phyloP scores from a whole-genome alignment of 1,284 basidiomycete genomes.

The Marasmius sp. region DNA sequence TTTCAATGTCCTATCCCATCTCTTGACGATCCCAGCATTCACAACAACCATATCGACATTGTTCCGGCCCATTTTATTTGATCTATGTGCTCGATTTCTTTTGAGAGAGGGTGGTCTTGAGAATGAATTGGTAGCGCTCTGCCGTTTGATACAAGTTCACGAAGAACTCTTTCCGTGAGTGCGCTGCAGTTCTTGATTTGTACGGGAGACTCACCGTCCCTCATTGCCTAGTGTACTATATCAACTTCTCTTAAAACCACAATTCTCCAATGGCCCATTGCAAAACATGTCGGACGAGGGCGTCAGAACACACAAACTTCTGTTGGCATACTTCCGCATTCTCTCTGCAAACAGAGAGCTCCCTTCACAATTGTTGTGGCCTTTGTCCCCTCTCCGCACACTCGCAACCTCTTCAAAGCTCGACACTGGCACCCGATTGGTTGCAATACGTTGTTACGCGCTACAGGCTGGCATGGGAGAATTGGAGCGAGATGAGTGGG shows the following conservation, averaged over 20 bases:
- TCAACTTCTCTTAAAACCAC: slow-evolving; percentile 44
- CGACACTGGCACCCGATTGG: slow-evolving; percentile 62
- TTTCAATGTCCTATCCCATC: slow-evolving; percentile 47
- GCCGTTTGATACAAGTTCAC: slow-evolving; percentile 63
- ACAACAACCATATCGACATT: slow-evolving; percentile 55
- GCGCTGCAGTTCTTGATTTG: slow-evolving; percentile 4
- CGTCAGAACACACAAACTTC: slow-evolving; percentile 57
- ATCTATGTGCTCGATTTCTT: slow-evolving; percentile 73
- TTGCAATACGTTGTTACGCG: slow-evolving; percentile 79
- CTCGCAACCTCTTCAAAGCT: slow-evolving; percentile 59
- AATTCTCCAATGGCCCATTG: slow-evolving; percentile 57
- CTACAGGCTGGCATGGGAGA: slow-evolving; percentile 79
- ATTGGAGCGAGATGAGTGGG: slow-evolving; percentile 64
- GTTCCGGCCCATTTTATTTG: slow-evolving; percentile 69
- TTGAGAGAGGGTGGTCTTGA: slow-evolving; percentile 46
- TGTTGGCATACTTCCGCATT: slow-evolving; percentile 82
- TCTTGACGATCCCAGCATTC: slow-evolving; percentile 49
- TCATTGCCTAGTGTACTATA: slow-evolving; percentile 45
- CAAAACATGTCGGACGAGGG: slow-evolving; percentile 33
- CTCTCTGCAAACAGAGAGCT: slow-evolving; percentile 71
- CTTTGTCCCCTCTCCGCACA: slow-evolving; percentile 55
- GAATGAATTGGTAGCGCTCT: slow-evolving; percentile 60
- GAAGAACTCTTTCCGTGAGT: slow-evolving; percentile 78
- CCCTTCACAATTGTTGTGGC: slow-evolving; percentile 64
- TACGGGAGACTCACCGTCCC: slow-evolving; percentile 4